Evolutionary conservation across 441 rosid genomes (phyloP).

Genomic region (Aquilaria agallochum): DNA sequence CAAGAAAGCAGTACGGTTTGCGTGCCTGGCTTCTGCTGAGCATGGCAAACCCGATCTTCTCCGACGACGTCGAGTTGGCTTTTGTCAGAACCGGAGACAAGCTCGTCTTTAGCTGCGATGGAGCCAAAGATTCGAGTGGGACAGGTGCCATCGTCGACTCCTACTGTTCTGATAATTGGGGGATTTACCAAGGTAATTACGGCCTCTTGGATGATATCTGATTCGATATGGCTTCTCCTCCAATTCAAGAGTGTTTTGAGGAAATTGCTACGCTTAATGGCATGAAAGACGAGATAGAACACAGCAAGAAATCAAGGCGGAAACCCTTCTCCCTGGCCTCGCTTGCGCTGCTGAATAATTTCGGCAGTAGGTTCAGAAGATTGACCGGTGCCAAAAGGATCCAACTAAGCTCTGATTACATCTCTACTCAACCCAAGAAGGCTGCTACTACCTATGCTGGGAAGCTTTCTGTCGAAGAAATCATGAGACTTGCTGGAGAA

Average conservation of each 20-base stretch:
- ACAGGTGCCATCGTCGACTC: too few relatives aligned
- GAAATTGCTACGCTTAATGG: constrained; percentile 19
- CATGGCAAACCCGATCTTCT: too few relatives aligned
- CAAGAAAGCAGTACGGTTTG: too few relatives aligned
- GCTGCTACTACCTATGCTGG: not conserved
- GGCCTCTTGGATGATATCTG: constrained; percentile 22
- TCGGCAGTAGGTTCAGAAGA: constrained; percentile 21
- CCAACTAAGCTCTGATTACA: constrained; percentile 14
- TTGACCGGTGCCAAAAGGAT: constrained; percentile 18
- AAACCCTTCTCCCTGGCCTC: constrained; percentile 23
- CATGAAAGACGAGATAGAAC: constrained; percentile 14
- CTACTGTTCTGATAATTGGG: too few relatives aligned
- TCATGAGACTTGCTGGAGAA: too few relatives aligned
- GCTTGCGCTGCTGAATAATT: constrained; percentile 32
- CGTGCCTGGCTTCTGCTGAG: too few relatives aligned
- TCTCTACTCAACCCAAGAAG: not conserved
- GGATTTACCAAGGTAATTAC: not conserved
- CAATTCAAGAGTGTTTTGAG: constrained; percentile 13
- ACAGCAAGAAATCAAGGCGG: constrained; percentile 20
- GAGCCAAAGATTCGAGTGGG: too few relatives aligned
- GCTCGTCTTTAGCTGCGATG: too few relatives aligned
- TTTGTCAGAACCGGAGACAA: too few relatives aligned
- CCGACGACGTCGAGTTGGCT: too few relatives aligned
- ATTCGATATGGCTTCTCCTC: constrained; percentile 25
- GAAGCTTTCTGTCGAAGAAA: constrained; percentile 16